phyloP scores from a whole-genome alignment of 2,329 filamentous ascomycete genomes.

The Emergomyces orientalis region DNA sequence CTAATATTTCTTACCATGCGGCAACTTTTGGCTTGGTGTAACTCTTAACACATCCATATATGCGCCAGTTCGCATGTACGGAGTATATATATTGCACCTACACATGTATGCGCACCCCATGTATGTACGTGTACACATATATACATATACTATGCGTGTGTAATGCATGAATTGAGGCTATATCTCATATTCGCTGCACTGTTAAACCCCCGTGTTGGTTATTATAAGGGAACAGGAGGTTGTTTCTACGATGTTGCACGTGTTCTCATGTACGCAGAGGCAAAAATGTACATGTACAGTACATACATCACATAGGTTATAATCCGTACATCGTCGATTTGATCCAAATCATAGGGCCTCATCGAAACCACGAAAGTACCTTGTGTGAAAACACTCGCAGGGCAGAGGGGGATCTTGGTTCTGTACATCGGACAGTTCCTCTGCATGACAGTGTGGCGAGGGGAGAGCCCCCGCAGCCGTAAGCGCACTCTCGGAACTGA shows the following conservation, averaged over 20 bases:
- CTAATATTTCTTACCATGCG: too few relatives aligned
- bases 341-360: constrained; percentile 45
- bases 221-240: too few relatives aligned
- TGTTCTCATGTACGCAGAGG: background rate
- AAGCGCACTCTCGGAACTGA: constrained; percentile 54
- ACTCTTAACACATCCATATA: too few relatives aligned
- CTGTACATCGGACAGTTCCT: constrained; percentile 55
- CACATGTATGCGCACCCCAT: background rate
- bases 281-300: background rate
- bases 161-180: background rate
- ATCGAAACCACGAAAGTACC: constrained; percentile 54
- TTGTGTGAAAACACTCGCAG: constrained; percentile 49
- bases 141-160: background rate
- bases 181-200: background rate
- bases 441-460: constrained; percentile 41
- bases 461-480: constrained; percentile 41
- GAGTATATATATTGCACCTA: background rate
- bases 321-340: constrained; percentile 45
- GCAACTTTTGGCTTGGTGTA: too few relatives aligned
- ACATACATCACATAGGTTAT: too few relatives aligned
- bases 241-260: too few relatives aligned
- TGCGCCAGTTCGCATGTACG: background rate
- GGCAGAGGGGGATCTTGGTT: constrained; percentile 47
- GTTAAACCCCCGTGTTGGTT: too few relatives aligned
- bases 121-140: too few relatives aligned